Percentiles rank a stretch among this genome's conserved stretches.
Evolutionary conservation across 192 early-diverging fungal genomes (phyloP).

Genomic region (Blastocladiella britannica): DNA sequence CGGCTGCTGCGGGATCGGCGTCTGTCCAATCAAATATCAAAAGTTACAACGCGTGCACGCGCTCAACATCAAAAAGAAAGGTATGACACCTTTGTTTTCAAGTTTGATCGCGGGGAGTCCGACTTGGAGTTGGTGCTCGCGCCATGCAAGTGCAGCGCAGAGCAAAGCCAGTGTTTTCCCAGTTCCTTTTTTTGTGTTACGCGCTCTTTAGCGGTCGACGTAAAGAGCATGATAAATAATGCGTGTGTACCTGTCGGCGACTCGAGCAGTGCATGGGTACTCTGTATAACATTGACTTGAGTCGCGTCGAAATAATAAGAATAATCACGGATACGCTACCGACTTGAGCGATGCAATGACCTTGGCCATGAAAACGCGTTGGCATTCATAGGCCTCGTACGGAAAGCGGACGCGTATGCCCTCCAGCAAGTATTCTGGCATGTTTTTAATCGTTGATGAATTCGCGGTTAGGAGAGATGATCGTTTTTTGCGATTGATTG

Average conservation of each 20-base stretch:
- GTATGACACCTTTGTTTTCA: too few relatives aligned
- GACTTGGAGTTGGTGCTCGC: too few relatives aligned
- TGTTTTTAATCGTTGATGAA: too few relatives aligned
- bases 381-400: conserved; percentile 40
- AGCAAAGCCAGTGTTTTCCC: conserved; percentile 58
- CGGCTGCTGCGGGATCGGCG: too few relatives aligned
- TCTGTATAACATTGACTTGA: conserved; percentile 21
- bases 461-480: too few relatives aligned
- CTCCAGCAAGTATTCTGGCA: conserved; percentile 15
- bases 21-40: too few relatives aligned
- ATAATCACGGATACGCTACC: not conserved
- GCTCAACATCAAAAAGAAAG: too few relatives aligned
- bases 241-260: conserved; percentile 27
- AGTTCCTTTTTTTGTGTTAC: conserved; percentile 32
- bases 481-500: too few relatives aligned
- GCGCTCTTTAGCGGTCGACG: not conserved
- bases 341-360: conserved; percentile 13
- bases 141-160: conserved; percentile 49
- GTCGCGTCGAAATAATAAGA: not conserved
- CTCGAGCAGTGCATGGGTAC: conserved; percentile 45
- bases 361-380: conserved; percentile 41
- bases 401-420: conserved; percentile 41
- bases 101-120: too few relatives aligned
- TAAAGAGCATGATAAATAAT: not conserved
- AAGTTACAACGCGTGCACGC: too few relatives aligned